phyloP scores from a whole-genome alignment of 2,329 filamentous ascomycete genomes.

The Aulographum hederae region DNA sequence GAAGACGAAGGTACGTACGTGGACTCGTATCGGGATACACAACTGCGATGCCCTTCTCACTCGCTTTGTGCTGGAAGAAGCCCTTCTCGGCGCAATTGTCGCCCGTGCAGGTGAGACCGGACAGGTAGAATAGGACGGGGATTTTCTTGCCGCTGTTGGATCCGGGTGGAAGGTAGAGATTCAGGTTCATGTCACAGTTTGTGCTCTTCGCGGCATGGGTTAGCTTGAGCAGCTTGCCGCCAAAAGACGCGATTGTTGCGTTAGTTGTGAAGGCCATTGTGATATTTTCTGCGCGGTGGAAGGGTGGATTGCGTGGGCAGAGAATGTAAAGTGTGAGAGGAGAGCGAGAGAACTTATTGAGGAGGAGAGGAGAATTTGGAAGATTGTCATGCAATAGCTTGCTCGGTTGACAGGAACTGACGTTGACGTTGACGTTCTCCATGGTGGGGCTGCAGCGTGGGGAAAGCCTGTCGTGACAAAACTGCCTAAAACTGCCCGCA shows the following conservation, averaged over 20 bases:
- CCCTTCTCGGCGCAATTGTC: constrained; percentile 64
- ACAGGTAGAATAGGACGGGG: constrained; percentile 82
- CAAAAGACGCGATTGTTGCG: constrained; percentile 77
- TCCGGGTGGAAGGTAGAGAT: constrained; percentile 73
- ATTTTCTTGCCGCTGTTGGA: constrained; percentile 42
- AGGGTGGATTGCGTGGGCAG: too few relatives aligned
- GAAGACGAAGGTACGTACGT: constrained; percentile 37
- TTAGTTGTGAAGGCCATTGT: constrained; percentile 64
- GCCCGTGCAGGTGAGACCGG: constrained; percentile 84
- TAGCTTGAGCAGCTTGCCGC: constrained; percentile 88
- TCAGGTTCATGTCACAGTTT: constrained; percentile 77
- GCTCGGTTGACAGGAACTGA: too few relatives aligned
- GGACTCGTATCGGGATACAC: constrained; percentile 93
- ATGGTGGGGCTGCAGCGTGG: too few relatives aligned
- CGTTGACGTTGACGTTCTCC: too few relatives aligned
- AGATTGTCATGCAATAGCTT: too few relatives aligned
- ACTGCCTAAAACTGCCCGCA: too few relatives aligned
- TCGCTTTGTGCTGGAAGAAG: constrained; percentile 76
- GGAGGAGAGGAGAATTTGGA: too few relatives aligned
- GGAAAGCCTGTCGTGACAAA: too few relatives aligned
- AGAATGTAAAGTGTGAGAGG: too few relatives aligned
- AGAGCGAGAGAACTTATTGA: too few relatives aligned
- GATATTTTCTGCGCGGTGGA: background rate
- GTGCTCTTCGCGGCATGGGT: constrained; percentile 65
- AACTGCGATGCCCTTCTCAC: constrained; percentile 69